Base-by-base conservation (phyloP, 2,329 filamentous ascomycete genomes). In the Aspergillus floridensis region DNA sequence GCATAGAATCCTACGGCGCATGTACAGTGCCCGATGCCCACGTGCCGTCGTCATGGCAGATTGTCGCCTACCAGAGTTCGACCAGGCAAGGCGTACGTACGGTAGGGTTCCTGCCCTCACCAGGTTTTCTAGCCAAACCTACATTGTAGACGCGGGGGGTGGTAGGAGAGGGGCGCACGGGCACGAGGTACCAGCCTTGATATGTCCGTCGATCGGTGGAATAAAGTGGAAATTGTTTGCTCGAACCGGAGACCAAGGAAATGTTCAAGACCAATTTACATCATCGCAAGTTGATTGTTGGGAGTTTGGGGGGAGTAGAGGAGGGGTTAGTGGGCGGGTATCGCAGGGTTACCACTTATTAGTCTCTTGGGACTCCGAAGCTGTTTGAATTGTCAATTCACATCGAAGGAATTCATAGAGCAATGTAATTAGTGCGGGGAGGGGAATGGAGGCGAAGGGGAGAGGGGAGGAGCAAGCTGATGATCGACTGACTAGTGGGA, bases 11-110 rank as follows among this genome's bases (percentile, higher is more conserved):
- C n/a, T 22, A 5, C 53, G 46, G 53, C 53, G 53, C 53, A 55
- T 55, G 53, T 55, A 31, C 53, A 26, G 32, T 50, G 47, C 44
- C 49, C 35, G 56, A 58, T 38, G 31, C 61, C 61, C 63, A 65
- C 61, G 61, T 63, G 63, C 60, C 29, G 56, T 44, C 24, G 56
- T 58, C 52, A 57, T 21, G 59, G 58, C 56, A 57, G 56, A 29
- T 58, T 63, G 49, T 65, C 61, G 63, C 59, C 49, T 58, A 59
- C 61, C 61, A 60, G 47, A 50, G 58, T 47, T 53, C n/a, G 24
- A 49, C 47, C 47, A 54, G 26, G 26, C 26, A 26, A 59, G 35
- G 38, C 49, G 32, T 29, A 44, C 38, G 12, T 53, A 29, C 26
- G 26, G 26, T 57, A 61, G 53, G 53, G 53, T 58, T 59, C 32